Base-by-base conservation (phyloP, 345 rosid species). In the Ailanthus altissimus region DNA sequence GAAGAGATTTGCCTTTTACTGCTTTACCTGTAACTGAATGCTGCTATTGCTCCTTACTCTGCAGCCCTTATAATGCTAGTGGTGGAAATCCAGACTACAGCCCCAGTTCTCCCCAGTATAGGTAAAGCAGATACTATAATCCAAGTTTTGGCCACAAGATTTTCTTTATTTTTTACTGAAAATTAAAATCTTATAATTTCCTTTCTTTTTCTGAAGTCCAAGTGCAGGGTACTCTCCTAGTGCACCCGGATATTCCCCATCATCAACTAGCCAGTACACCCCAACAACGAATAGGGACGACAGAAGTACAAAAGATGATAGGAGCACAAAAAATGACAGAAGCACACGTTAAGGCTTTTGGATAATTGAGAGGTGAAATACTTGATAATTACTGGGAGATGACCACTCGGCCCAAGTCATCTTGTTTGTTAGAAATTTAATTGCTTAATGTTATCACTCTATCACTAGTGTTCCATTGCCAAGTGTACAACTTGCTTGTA, bases 151-250 rank as follows among this genome's bases (percentile, higher is more conserved):
- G 5, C 56, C 21, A 46, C 5, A 20, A 51, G 21, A 66, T 28
- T 49, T 73, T 49, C 15, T 61, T 15, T 0, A 16, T 32, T 32
- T 21, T 3, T 16, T 16, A 51, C n/a, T 72, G 16, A 25, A 57
- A 54, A 20, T 40, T 54, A 21, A 64, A n/a, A 47, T 69, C 61
- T 49, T 62, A 46, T 62, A 32, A 18, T 57, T 59, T 16, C 42
- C 23, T 57, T 76, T 70, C 21, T 63, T 67, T 60, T 10, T 50
- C 13, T 38, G 70, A 79, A 87, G 87, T 81, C 90, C 89, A 8
- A 89, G 90, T 81, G 90, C 89, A 0, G 92, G 90, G 45, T 89
- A 89, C 58, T 87, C 92, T 1, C 92, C 92, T 8, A 87, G 89
- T 81, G 90, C 92, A 2, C 92, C 92, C 0, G 89, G 92, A 40